These are phyloP conservation scores for Hypoxylon sp. DNA, from an alignment of 2,329 filamentous ascomycete species.

Conservation along the genomic window DNA sequence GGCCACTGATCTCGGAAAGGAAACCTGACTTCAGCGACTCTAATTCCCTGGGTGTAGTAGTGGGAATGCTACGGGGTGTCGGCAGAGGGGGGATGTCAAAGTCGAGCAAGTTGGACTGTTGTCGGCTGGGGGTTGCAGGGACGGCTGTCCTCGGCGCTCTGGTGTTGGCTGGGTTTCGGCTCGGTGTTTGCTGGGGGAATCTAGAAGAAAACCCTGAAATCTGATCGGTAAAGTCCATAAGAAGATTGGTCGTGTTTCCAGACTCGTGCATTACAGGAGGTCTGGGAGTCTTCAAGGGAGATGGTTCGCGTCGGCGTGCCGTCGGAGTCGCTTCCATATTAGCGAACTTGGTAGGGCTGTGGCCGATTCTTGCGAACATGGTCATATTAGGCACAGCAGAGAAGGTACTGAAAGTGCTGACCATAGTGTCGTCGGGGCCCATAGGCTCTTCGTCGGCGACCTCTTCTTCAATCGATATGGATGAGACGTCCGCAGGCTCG, in stretches of 20 bases:
- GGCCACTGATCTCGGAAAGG: conserved; percentile 91
- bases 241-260: conserved; percentile 77
- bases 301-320: conserved; percentile 52
- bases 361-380: conserved; percentile 79
- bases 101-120: conserved; percentile 79
- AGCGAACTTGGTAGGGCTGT: conserved; percentile 69
- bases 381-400: conserved; percentile 91
- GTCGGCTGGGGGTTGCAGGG: conserved; percentile 61
- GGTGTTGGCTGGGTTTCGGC: conserved; percentile 60
- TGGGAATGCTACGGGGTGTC: conserved; percentile 90
- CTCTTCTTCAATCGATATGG: conserved; percentile 48
- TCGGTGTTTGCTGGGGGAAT: conserved; percentile 55
- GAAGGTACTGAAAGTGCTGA: conserved; percentile 89
- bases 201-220: conserved; percentile 50
- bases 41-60: conserved; percentile 89
- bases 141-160: conserved; percentile 47
- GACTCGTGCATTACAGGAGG: conserved; percentile 55
- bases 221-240: conserved; percentile 90
- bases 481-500: conserved; percentile 49
- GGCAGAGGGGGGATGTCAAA: conserved; percentile 95
- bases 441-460: conserved; percentile 53
- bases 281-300: conserved; percentile 53
- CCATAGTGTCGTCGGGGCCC: conserved; percentile 75
- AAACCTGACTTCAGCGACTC: conserved; percentile 93
- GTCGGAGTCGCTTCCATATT: conserved; percentile 53